Evolutionary conservation across 2,329 filamentous ascomycete genomes (phyloP), one percentile per base, ranked within the genome.

Genomic region (Chaetomium sp.): DNA sequence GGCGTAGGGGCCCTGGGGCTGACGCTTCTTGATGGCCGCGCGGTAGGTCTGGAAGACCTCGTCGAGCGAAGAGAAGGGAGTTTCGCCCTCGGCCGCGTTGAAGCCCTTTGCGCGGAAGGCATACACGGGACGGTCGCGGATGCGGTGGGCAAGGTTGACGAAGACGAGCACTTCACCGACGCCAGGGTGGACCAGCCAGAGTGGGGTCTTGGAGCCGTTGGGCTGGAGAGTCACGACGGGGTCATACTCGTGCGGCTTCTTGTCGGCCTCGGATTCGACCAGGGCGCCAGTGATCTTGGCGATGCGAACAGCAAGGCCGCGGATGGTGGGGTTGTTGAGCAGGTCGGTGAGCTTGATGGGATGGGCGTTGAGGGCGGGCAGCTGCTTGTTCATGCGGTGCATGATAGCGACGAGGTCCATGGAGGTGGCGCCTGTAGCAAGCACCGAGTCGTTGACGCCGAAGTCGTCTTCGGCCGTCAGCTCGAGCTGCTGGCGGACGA

Each of bases 1-100:
- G 0, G 74, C 74, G 58, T 82, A 82, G 0, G 79, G 78, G 0
- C 79, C 78, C 0, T 65, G 11, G 0, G 78, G 76, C 55, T 82
- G 79, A 1, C 55, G 56, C 4, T 53, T 32, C n/a, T 69, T 69
- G 40, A 82, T 73, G 0, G 71, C 70, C 0, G 52, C 40, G 8
- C 66, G 57, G 62, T 81, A 82, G 0, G 64, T 70, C 1, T 61
- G 55, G 1, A 77, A 65, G 0, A 68, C 63, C 45, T 81, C 76
- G 0, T 60, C 52, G 14, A 80, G 67, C 36, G 49, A 61, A 0
- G 43, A 51, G 63, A 79, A 78, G 42, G 56, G 62, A 0, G 51
- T 4, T 43, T 78, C 70, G 12, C 66, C 48, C 36, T 40, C 38
- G 32, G 48, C 69, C 1, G 61, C 38, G 45, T 77, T 68, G 51